Evolutionary conservation across 768 basidiomycete genomes (phyloP).

Genomic region (Amanita inopinata): DNA sequence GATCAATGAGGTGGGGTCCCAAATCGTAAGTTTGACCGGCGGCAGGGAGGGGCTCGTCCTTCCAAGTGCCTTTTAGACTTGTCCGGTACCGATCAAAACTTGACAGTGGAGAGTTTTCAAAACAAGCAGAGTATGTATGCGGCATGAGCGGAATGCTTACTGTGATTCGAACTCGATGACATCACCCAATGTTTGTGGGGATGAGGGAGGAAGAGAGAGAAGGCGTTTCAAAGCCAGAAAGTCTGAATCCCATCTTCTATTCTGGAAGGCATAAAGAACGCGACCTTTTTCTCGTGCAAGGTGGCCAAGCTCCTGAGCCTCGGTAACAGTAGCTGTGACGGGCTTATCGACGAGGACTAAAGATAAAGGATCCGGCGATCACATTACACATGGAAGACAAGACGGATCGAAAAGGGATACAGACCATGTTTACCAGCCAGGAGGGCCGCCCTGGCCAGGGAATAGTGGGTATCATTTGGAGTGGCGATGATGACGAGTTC

Average conservation of each 20-base stretch:
- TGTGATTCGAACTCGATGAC: conserved; percentile 69
- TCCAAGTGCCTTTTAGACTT: conserved; percentile 66
- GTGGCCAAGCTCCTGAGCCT: conserved; percentile 51
- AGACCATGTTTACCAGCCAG: conserved; percentile 67
- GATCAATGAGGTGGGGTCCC: conserved; percentile 75
- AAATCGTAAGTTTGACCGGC: conserved; percentile 69
- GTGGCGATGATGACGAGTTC: conserved; percentile 64
- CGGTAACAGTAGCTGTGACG: conserved; percentile 46
- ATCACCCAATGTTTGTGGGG: conserved; percentile 46
- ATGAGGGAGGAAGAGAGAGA: conserved; percentile 40
- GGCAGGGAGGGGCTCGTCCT: conserved; percentile 54
- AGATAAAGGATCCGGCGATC: neutral
- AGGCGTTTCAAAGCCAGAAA: conserved; percentile 58
- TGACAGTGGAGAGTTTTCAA: conserved; percentile 3
- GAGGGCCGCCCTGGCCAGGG: conserved; percentile 53
- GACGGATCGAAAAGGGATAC: conserved; percentile 8
- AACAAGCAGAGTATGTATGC: neutral
- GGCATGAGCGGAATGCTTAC: conserved; percentile 21
- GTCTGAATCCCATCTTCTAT: conserved; percentile 73
- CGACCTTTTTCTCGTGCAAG: conserved; percentile 51
- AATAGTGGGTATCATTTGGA: conserved; percentile 67
- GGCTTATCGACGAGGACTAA: conserved; percentile 78
- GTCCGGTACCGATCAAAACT: conserved; percentile 73
- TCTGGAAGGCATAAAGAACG: conserved; percentile 65
- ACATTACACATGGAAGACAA: neutral